A percentile compares a stretch with the other conserved stretches of the same genome.
Conservation (phyloP, 495 filamentous ascomycete species). For the Parachaetomium inaequale region DNA sequence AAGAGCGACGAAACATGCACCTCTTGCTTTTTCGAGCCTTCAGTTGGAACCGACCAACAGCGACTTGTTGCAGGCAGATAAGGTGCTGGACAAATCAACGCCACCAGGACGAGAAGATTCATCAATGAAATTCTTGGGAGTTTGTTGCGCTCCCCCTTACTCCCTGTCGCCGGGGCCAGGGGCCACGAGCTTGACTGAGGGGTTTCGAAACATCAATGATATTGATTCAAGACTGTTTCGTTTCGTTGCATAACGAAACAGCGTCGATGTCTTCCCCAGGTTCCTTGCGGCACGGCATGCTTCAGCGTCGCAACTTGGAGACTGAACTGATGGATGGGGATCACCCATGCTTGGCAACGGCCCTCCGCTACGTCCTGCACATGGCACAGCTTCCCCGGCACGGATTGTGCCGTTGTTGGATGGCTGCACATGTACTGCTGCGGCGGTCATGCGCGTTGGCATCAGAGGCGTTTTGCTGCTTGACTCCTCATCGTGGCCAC, state of each 20-base stretch:
- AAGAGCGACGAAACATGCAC: not conserved
- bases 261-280: not conserved
- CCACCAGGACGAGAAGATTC: too few species aligned
- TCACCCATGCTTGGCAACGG: too few species aligned
- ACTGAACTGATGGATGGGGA: too few species aligned
- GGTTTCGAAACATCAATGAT: not conserved
- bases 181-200: not conserved
- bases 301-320: too few species aligned
- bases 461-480: slow-evolving; percentile 3
- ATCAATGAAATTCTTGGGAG: too few species aligned
- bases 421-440: not conserved
- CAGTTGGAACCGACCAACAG: not conserved
- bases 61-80: not conserved
- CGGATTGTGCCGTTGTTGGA: not conserved
- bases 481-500: not conserved
- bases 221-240: not conserved
- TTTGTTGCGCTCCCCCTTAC: too few species aligned
- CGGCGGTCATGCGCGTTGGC: not conserved
- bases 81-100: not conserved
- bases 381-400: not conserved
- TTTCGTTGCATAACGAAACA: not conserved
- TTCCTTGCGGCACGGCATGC: not conserved
- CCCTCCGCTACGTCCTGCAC: too few species aligned
- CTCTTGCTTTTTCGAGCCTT: not conserved
- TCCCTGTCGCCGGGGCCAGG: too few species aligned